Base-by-base conservation (phyloP, 768 basidiomycete species). In the Dendrothele bispora region DNA sequence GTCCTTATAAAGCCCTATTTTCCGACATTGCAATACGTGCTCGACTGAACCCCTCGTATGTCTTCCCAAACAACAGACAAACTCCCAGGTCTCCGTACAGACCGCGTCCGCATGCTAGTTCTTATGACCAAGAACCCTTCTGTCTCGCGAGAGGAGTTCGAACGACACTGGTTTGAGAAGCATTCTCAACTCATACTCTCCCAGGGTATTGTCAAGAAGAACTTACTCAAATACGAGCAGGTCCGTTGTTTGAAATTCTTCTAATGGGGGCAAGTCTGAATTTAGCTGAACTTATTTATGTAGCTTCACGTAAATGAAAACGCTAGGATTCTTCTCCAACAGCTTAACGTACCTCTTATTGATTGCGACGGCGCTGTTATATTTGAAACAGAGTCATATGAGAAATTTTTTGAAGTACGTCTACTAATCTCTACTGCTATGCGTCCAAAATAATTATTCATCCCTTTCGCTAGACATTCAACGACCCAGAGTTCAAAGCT, bases 201-300 rank as follows among this genome's bases (percentile, higher is more conserved):
- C 1, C 55, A 67, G 34, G 60, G 61, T 11, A 57, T 68, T 14
- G 65, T 61, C 24, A 63, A 66, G 55, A 61, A 46, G 36, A 67
- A 70, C 35, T 48, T 64, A 28, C 56, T 66, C 22, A 67, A 66
- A 35, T 69, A 67, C 48, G 66, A 71, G 43, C 65, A 68, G 61
- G 68, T 67, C 22, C 34, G 54, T 29, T 4, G 15, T 34, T 28
- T 14, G 18, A 22, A 12, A n/a, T n/a, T 21, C 5, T 17, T 25
- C 15, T 18, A 27, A 10, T n/a, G 10, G 4, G 14, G 8, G 7
- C 39, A 17, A 28, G 2, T 24, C 21, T 7, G 27, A 25, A 25
- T 7, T 5, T 14, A 21, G 5, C 18, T 21, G 21, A 44, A 18
- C 15, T 32, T 18, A 24, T 45, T 25, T 12, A 38, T 38, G 42